Base-by-base conservation (phyloP, 2,329 filamentous ascomycete genomes). In the Triangularia setosa region DNA sequence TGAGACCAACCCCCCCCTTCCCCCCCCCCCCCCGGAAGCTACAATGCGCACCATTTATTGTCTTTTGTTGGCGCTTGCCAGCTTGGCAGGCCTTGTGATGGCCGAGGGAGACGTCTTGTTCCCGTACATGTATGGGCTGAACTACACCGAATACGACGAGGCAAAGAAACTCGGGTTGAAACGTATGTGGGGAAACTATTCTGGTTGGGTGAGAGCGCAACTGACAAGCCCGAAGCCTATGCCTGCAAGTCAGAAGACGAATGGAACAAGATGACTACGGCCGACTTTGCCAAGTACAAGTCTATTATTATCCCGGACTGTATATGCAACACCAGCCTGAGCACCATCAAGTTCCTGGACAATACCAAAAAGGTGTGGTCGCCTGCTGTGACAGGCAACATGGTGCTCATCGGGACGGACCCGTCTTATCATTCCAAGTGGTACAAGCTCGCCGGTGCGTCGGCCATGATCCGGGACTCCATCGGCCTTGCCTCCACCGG, bases 271-370 rank as follows among this genome's bases (percentile, higher is more conserved):
- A 76, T 79, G 73, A 77, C 74, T 7, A 76, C 77, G 1, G 72
- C 72, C 35, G 79, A 81, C 64, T 80, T 80, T 69, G 74, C 77
- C 55, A 72, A 75, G 62, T 81, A 75, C 75, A 79, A 78, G 69
- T 79, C 79, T 12, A 78, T 81, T 59, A 70, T 81, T 61, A 72
- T 81, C 40, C 75, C 77, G 6, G 79, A 81, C 64, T 74, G 77
- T 11, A 70, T 73, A 56, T 76, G 76, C 64, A 72, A 71, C 7
- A 68, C 64, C 6, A 68, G 70, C 58, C 68, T 70, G 14, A 64
- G 61, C 59, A 66, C 69, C 14, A 73, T 80, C 63, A 68, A 73
- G 27, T 78, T 79, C 62, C 71, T 80, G 9, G 72, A 75, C 28
- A 73, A 75, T 40, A 78, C 77, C 24, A 79, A 79, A 64, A 67